Conservation (phyloP, 371 early-diverging fungal genomes). For the Mucor velutinosus region DNA sequence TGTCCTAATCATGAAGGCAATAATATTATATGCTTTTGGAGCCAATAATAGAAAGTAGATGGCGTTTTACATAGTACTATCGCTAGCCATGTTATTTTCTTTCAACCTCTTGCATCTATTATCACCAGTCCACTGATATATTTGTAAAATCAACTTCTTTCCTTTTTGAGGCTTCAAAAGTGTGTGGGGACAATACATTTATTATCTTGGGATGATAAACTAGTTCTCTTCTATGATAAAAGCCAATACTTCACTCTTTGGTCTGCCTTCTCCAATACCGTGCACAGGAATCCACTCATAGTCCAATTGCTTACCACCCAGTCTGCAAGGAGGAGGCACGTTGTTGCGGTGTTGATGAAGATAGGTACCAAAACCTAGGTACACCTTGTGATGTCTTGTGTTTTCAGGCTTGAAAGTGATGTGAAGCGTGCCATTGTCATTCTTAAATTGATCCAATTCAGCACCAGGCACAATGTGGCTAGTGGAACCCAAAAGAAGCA, state of each 20-base stretch:
- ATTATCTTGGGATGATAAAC: too few relatives aligned
- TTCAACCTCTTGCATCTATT: too few relatives aligned
- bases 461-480: slow-evolving; percentile 54
- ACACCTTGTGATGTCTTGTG: slow-evolving; percentile 29
- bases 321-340: slow-evolving; percentile 18
- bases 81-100: too few relatives aligned
- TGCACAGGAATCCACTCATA: slow-evolving; percentile 29
- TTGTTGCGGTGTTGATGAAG: slow-evolving; percentile 12
- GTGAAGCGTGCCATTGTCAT: background rate
- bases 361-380: slow-evolving; percentile 30
- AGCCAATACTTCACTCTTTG: slow-evolving; percentile 26
- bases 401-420: slow-evolving; percentile 23
- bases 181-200: too few relatives aligned
- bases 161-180: too few relatives aligned
- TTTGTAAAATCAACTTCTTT: too few relatives aligned
- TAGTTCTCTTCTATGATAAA: slow-evolving; percentile 16
- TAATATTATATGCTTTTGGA: too few relatives aligned
- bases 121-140: too few relatives aligned
- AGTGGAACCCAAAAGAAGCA: slow-evolving; percentile 38
- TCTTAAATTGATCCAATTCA: slow-evolving; percentile 27
- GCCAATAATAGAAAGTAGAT: too few relatives aligned
- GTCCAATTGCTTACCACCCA: slow-evolving; percentile 25
- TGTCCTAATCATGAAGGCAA: too few relatives aligned
- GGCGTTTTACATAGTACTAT: too few relatives aligned
- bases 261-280: slow-evolving; percentile 31